phyloP scores from a whole-genome alignment of 208 protist species.

The Naegleria fowleri region DNA sequence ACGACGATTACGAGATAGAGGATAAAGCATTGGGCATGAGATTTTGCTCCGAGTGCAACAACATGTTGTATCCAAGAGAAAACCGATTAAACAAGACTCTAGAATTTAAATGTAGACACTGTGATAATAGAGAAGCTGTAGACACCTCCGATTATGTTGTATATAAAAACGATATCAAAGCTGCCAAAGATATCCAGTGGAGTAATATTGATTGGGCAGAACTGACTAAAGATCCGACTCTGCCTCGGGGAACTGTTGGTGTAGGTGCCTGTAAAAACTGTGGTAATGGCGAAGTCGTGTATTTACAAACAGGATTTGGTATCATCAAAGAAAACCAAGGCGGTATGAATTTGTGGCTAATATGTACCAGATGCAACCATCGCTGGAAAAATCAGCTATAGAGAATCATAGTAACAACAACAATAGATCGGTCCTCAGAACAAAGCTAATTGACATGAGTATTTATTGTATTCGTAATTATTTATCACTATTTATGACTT shows the following conservation, averaged over 20 bases:
- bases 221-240: constrained; percentile 3
- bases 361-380: neutral
- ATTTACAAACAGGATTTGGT: constrained; percentile 21
- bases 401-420: neutral
- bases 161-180: constrained; percentile 28
- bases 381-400: neutral
- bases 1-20: neutral
- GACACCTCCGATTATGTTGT: neutral
- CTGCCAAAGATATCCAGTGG: neutral
- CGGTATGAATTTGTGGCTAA: constrained; percentile 26
- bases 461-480: neutral
- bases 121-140: neutral
- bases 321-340: neutral
- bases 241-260: neutral
- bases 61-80: constrained; percentile 24
- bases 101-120: neutral
- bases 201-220: constrained; percentile 17
- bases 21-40: neutral
- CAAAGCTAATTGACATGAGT: too few species aligned
- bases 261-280: neutral
- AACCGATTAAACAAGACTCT: neutral
- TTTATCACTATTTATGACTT: neutral
- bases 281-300: neutral
- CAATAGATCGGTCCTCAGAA: neutral
- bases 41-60: constrained; percentile 15